A percentile compares a stretch with the other conserved stretches of the same genome.
phyloP scores from a whole-genome alignment of 805 yeast genomes.

The Candida coquimbonensis region DNA sequence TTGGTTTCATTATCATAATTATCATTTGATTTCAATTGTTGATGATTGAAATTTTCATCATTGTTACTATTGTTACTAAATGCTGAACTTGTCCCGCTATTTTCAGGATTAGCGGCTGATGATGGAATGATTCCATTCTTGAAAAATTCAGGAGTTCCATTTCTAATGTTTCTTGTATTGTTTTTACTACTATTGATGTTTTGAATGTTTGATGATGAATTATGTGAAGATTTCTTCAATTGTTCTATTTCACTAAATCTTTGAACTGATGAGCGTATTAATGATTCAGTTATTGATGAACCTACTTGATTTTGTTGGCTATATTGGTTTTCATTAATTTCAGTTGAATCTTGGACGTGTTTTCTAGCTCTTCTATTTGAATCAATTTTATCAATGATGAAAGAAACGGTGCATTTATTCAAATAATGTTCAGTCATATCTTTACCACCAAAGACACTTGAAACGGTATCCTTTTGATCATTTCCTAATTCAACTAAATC shows the following conservation, averaged over 20 bases:
- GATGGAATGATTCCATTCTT: constrained; percentile 5
- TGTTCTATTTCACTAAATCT: constrained; percentile 10
- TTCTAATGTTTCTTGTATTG: neutral
- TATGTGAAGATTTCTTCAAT: neutral
- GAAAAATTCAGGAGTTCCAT: neutral
- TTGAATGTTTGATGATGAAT: neutral
- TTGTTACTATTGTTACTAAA: neutral
- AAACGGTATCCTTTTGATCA: constrained; percentile 24
- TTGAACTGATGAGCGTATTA: constrained; percentile 9
- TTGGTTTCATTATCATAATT: neutral
- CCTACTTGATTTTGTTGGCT: constrained; percentile 19
- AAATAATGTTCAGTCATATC: constrained; percentile 24
- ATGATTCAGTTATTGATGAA: constrained; percentile 10
- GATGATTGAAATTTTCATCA: neutral
- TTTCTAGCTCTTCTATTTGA: constrained; percentile 3
- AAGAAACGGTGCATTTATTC: constrained; percentile 23
- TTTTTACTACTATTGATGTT: neutral
- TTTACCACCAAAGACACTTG: constrained; percentile 26
- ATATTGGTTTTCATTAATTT: constrained; percentile 4
- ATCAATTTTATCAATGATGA: constrained; percentile 17
- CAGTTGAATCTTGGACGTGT: constrained; percentile 1
- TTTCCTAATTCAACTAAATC: constrained; percentile 21
- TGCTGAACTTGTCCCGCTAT: neutral
- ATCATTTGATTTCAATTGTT: no score
- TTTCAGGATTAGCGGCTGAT: constrained; percentile 8